phyloP scores from a whole-genome alignment of 164 flowering plant genomes.

The Annona cherimola region DNA sequence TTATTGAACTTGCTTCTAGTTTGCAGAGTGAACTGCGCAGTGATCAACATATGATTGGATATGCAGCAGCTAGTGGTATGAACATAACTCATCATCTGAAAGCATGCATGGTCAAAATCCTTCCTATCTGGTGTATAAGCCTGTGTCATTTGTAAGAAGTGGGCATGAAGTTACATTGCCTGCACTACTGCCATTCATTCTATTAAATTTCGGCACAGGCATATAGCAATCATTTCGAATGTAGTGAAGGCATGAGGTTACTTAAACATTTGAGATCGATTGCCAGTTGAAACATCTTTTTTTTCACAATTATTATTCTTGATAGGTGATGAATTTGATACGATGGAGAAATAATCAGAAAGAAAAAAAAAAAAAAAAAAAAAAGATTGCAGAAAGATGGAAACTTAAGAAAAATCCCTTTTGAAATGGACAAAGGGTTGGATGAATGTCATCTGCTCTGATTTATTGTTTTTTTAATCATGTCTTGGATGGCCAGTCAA shows the following conservation, averaged over 20 bases:
- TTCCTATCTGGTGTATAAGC: not conserved
- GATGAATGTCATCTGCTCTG: not conserved
- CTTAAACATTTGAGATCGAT: not conserved
- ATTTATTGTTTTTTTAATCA: too few species aligned
- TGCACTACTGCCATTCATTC: not conserved
- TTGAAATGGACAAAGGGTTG: not conserved
- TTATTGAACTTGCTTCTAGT: not conserved
- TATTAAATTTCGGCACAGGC: not conserved
- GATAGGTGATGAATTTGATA: not conserved
- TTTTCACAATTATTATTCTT: too few species aligned
- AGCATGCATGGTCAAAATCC: not conserved
- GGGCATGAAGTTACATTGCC: not conserved
- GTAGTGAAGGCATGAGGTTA: not conserved
- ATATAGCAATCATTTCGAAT: not conserved
- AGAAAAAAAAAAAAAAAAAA: too few species aligned
- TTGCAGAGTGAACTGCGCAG: not conserved
- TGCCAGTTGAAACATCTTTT: not conserved
- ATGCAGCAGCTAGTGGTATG: not conserved
- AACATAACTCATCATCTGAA: not conserved
- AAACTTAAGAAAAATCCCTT: not conserved
- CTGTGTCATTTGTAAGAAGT: not conserved
- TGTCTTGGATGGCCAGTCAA: too few species aligned
- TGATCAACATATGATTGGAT: not conserved
- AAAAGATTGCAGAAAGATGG: not conserved
- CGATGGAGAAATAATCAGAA: not conserved